These are phyloP conservation scores for Narthecium ossifragum DNA, from an alignment of 106 monocot genomes.

Conservation along the genomic window DNA sequence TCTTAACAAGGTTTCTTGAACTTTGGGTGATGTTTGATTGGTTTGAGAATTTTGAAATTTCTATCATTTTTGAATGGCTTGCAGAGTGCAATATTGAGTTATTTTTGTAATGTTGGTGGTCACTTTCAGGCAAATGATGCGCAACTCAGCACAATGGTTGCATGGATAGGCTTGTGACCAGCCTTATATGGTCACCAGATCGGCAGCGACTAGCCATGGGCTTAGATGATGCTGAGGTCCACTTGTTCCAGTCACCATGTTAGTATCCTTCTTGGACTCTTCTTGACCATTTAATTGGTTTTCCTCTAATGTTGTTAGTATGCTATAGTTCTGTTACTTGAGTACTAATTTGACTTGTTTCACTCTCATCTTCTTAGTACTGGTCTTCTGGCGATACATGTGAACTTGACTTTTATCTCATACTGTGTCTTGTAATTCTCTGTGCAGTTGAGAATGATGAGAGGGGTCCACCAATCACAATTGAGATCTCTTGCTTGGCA, in stretches of 20 bases:
- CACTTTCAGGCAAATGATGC: too few relatives aligned
- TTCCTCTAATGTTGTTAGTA: too few relatives aligned
- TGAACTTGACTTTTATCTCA: not conserved
- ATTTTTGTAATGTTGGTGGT: too few relatives aligned
- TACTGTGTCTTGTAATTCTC: not conserved
- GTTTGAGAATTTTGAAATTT: too few relatives aligned
- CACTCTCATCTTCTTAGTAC: not conserved
- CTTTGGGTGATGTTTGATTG: too few relatives aligned
- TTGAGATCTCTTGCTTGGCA: constrained; percentile 22
- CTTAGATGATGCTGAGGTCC: not conserved
- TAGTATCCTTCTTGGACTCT: not conserved
- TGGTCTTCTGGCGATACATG: not conserved
- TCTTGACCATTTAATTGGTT: too few relatives aligned
- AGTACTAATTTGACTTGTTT: not conserved
- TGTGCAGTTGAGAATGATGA: constrained; percentile 5
- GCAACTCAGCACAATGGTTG: too few relatives aligned
- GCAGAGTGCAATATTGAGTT: too few relatives aligned
- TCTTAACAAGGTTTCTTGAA: too few relatives aligned
- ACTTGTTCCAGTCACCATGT: not conserved
- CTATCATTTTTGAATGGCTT: too few relatives aligned
- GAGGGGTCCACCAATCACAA: constrained; percentile 1
- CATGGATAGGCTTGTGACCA: not conserved
- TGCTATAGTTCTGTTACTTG: not conserved
- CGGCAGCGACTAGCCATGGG: not conserved
- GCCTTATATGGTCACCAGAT: constrained; percentile 7